These are phyloP conservation scores for Hordeum marinum DNA, from an alignment of 176 grass and related monocot species.

Conservation along the genomic window DNA sequence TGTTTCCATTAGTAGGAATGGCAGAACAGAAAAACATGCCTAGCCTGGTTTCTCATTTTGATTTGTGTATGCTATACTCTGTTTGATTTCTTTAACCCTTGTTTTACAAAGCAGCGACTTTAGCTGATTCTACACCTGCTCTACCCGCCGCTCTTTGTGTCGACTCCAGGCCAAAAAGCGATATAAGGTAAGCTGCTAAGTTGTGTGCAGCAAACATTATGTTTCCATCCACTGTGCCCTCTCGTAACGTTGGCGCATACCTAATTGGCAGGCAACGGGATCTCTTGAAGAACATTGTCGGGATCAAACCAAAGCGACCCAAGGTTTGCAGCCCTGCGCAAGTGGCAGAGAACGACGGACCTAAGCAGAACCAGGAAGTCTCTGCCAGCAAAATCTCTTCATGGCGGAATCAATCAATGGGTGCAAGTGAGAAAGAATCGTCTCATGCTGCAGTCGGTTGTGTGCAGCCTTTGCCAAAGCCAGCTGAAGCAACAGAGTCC, in stretches of 20 bases:
- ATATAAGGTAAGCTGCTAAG: conserved; percentile 60
- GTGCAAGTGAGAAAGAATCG: conserved; percentile 3
- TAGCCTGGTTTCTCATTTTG: background rate
- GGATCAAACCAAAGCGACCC: conserved; percentile 72
- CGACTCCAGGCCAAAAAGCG: conserved; percentile 83
- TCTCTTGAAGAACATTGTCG: conserved; percentile 77
- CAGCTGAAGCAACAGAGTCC: background rate
- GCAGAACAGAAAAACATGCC: background rate
- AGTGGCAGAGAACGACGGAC: conserved; percentile 1
- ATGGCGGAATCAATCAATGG: background rate
- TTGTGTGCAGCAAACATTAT: background rate
- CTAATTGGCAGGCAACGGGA: conserved; percentile 19
- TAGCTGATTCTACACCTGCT: conserved; percentile 74
- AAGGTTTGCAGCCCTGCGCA: conserved; percentile 21
- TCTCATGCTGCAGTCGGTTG: background rate
- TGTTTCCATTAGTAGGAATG: background rate
- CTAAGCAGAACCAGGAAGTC: conserved; percentile 19
- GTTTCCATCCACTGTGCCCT: background rate
- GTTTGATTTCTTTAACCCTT: conserved; percentile 44
- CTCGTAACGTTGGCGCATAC: background rate
- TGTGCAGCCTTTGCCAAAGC: background rate
- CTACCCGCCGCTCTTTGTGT: conserved; percentile 69
- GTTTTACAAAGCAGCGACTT: conserved; percentile 65
- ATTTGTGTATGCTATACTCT: background rate
- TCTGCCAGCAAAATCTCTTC: background rate